Base-by-base conservation (phyloP, 495 filamentous ascomycete genomes). In the Penicillium canariense region DNA sequence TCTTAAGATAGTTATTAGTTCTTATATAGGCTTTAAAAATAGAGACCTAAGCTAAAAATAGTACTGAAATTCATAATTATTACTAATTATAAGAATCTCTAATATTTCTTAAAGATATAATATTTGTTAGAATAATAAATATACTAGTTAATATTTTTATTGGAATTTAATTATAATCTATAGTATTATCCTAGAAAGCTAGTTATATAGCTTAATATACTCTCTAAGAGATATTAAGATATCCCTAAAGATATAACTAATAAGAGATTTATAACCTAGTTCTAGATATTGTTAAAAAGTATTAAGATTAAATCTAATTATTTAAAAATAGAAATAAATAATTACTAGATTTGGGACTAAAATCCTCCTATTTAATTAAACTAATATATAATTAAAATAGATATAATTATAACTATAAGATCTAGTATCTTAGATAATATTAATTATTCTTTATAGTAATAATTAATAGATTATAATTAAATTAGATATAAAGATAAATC, bases 141-240 rank as follows among this genome's bases (percentile, higher is more conserved):
- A 45, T 20, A 20, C 9, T 28, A 45, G 25, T 17, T 26, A 45
- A 20, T 25, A 14, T 17, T 45, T 10, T 17, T 45, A 26, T 25
- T 11, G 26, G 42, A 45, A 20, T 45, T 45, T n/a, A n/a, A 45
- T n/a, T 45, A 25, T 45, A 26, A 45, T 20, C 42, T 45, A 17
- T n/a, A 20, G 8, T 45, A 45, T 28, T 17, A 17, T 17, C 26
- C n/a, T 28, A 30, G 26, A 15, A 28, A 46, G 11, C 26, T 28
- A 22, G 28, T 15, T n/a, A 12, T 28, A 46, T n/a, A 23, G n/a
- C 26, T 10, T 12, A 23, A 46, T 30, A 30, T n/a, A 46, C 25
- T 46, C 26, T 42, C 10, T 42, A 42, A 10, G 38, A 42, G 20
- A 42, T 42, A 42, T 18, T 18, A 32, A 32, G 30, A 32, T n/a